A percentile compares a stretch with the other conserved stretches of the same genome.
phyloP scores from a whole-genome alignment of 1,139 yeast species.

The Suhomyces ambrosiae region DNA sequence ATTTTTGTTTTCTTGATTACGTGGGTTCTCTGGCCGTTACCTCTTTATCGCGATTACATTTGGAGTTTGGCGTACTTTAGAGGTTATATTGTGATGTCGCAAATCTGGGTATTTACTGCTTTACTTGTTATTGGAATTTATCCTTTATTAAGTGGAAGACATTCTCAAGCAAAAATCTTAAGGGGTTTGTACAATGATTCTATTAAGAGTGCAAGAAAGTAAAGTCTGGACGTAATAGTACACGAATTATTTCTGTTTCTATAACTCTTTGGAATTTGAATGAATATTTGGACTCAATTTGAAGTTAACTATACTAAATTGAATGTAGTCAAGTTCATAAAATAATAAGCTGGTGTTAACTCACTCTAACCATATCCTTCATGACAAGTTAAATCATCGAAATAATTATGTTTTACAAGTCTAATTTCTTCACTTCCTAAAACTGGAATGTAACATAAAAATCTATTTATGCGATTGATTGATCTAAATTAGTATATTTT shows the following conservation, averaged over 20 bases:
- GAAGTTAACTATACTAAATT: too few relatives aligned
- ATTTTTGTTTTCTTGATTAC: conserved; percentile 31
- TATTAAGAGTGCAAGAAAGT: conserved; percentile 1
- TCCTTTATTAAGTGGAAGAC: conserved; percentile 42
- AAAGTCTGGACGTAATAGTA: neutral
- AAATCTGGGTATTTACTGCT: conserved; percentile 41
- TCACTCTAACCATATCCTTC: too few relatives aligned
- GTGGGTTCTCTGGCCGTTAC: conserved; percentile 50
- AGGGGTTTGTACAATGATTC: conserved; percentile 22
- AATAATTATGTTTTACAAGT: too few relatives aligned
- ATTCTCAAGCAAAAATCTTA: conserved; percentile 24
- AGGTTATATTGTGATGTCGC: conserved; percentile 42
- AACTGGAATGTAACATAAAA: too few relatives aligned
- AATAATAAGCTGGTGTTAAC: too few relatives aligned
- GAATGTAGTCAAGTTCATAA: too few relatives aligned
- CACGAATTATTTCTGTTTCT: neutral
- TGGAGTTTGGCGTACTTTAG: conserved; percentile 41
- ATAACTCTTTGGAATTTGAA: too few relatives aligned
- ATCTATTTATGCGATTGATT: too few relatives aligned
- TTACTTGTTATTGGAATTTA: conserved; percentile 37
- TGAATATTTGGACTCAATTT: neutral
- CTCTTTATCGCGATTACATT: conserved; percentile 47
- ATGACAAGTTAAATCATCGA: too few relatives aligned
- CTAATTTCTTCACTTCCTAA: too few relatives aligned
- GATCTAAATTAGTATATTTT: too few relatives aligned